Percentiles rank a stretch among this genome's conserved stretches.
phyloP scores from a whole-genome alignment of 2,329 filamentous ascomycete genomes.

The Rutstroemia sp. region DNA sequence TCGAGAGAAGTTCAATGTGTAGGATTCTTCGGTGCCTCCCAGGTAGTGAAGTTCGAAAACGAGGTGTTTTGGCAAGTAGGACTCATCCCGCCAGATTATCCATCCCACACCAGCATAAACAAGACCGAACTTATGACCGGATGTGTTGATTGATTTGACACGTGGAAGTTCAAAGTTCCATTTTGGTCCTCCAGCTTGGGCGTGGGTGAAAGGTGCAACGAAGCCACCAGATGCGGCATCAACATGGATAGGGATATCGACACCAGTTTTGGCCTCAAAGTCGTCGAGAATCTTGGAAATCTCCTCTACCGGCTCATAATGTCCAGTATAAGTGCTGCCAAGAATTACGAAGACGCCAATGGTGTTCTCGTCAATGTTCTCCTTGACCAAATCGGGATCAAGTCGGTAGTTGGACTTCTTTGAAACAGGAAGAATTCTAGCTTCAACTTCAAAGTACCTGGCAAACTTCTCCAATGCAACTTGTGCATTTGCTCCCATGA shows the following conservation, averaged over 20 bases:
- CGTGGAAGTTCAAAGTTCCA: constrained; percentile 57
- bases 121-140: constrained; percentile 55
- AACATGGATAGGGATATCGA: constrained; percentile 61
- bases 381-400: constrained; percentile 54
- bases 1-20: constrained; percentile 65
- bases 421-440: constrained; percentile 55
- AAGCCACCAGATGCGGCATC: constrained; percentile 56
- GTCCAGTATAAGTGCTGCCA: constrained; percentile 65
- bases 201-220: constrained; percentile 53
- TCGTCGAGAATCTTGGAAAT: constrained; percentile 58
- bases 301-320: constrained; percentile 65
- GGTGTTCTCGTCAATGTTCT: constrained; percentile 68
- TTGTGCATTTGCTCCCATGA: constrained; percentile 69
- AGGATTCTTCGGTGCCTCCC: constrained; percentile 63
- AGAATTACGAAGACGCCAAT: constrained; percentile 70
- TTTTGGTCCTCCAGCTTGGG: constrained; percentile 46
- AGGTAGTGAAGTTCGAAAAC: constrained; percentile 64
- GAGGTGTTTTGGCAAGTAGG: constrained; percentile 57
- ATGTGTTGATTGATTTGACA: constrained; percentile 60
- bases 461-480: constrained; percentile 68
- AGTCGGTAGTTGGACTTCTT: constrained; percentile 53
- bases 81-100: constrained; percentile 62
- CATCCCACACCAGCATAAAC: constrained; percentile 63
- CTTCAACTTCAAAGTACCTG: constrained; percentile 67
- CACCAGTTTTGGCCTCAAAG: constrained; percentile 52